phyloP scores from a whole-genome alignment of 1,139 yeast genomes.

The Scheffersomyces illinoinensis region DNA sequence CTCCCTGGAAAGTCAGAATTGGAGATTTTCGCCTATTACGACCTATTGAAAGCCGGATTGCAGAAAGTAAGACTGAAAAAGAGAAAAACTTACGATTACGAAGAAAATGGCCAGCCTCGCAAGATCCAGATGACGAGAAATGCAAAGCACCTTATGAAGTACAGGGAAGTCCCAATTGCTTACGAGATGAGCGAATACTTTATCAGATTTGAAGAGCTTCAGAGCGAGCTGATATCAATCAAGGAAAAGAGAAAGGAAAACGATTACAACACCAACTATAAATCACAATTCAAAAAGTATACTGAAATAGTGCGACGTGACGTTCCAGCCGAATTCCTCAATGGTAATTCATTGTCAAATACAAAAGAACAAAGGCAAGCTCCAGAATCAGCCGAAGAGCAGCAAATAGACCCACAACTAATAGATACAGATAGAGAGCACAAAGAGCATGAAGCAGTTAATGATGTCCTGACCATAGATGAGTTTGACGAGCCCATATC shows the following conservation, averaged over 20 bases:
- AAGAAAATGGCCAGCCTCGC: constrained; percentile 1
- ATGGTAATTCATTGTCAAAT: background rate
- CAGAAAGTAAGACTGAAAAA: constrained; percentile 15
- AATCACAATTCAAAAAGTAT: constrained; percentile 1
- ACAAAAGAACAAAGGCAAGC: background rate
- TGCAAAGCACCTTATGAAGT: constrained; percentile 22
- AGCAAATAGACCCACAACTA: background rate
- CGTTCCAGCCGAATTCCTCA: background rate
- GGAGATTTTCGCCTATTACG: constrained; percentile 52
- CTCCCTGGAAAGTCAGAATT: constrained; percentile 41
- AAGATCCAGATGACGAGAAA: constrained; percentile 9
- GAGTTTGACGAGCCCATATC: background rate
- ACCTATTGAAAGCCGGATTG: constrained; percentile 31
- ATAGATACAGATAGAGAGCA: background rate
- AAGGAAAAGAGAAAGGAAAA: constrained; percentile 17
- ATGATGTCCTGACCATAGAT: background rate
- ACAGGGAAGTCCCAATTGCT: constrained; percentile 52
- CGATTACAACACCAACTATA: constrained; percentile 15
- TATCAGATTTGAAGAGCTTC: constrained; percentile 49
- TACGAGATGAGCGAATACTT: constrained; percentile 54
- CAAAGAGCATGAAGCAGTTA: background rate
- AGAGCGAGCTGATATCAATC: constrained; percentile 26
- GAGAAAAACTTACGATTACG: constrained; percentile 7
- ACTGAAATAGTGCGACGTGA: background rate
- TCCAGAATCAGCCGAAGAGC: background rate